Conservation (phyloP, 2,329 filamentous ascomycete species). For the Trichophyton mentagrophytes region DNA sequence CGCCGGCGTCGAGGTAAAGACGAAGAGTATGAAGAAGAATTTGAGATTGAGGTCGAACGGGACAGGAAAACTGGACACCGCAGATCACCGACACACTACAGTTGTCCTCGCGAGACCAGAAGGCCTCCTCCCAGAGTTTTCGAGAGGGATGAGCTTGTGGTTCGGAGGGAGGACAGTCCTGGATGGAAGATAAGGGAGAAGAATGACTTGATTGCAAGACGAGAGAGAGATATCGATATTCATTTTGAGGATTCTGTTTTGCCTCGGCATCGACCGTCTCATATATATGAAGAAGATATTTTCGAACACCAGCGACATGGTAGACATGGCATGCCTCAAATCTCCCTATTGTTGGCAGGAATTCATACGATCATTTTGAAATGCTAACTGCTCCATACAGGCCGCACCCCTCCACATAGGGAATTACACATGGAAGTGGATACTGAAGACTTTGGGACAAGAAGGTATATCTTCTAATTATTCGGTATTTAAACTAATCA, state of each 20-base stretch:
- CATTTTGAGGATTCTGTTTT: slow-evolving; percentile 39
- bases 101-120: slow-evolving; percentile 3
- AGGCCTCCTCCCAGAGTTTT: slow-evolving; percentile 3
- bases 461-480: slow-evolving; percentile 30
- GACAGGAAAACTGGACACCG: slow-evolving; percentile 5
- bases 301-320: slow-evolving; percentile 81
- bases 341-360: neutral
- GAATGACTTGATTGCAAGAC: slow-evolving; percentile 27
- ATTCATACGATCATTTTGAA: no score
- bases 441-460: slow-evolving; percentile 44
- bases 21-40: slow-evolving; percentile 9
- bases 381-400: slow-evolving; percentile 14
- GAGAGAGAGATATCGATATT: slow-evolving; percentile 20
- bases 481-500: slow-evolving; percentile 20
- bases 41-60: slow-evolving; percentile 12
- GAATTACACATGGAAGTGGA: slow-evolving; percentile 23
- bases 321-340: slow-evolving; percentile 55
- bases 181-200: slow-evolving; percentile 16
- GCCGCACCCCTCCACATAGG: slow-evolving; percentile 19
- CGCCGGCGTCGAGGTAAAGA: slow-evolving; percentile 4
- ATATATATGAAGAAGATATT: slow-evolving; percentile 73
- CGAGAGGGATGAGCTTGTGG: slow-evolving; percentile 19
- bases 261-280: slow-evolving; percentile 54
- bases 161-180: slow-evolving; percentile 13
- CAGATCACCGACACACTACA: slow-evolving; percentile 6